phyloP scores from a whole-genome alignment of 1,284 basidiomycete species.

The Moesziomyces sp. region DNA sequence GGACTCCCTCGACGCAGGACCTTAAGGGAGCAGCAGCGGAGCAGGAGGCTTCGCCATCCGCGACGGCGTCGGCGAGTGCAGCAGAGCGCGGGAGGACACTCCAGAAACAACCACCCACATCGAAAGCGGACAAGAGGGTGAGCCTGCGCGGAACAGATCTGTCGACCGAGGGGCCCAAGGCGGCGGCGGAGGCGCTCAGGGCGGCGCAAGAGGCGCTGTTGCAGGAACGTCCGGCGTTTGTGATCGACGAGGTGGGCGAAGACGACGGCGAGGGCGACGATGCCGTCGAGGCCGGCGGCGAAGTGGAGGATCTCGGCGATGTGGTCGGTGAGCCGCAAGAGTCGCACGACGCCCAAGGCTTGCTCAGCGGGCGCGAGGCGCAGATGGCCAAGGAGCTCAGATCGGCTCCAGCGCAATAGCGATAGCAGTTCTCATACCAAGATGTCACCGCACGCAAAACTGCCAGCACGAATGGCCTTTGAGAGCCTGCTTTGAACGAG shows the following conservation, averaged over 20 bases:
- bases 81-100: slow-evolving; percentile 29
- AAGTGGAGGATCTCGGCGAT: slow-evolving; percentile 36
- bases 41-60: background rate
- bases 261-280: slow-evolving; percentile 44
- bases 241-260: slow-evolving; percentile 59
- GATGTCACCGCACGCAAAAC: too few species aligned
- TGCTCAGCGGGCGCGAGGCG: slow-evolving; percentile 42
- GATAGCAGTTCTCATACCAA: background rate
- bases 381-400: slow-evolving; percentile 44
- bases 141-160: slow-evolving; percentile 50
- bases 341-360: slow-evolving; percentile 25
- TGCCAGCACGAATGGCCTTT: too few species aligned
- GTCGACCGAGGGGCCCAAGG: slow-evolving; percentile 49
- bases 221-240: slow-evolving; percentile 56
- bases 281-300: slow-evolving; percentile 27
- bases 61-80: slow-evolving; percentile 3
- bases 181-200: slow-evolving; percentile 53
- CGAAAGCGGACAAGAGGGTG: slow-evolving; percentile 34
- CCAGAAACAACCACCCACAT: slow-evolving; percentile 20
- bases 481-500: too few species aligned
- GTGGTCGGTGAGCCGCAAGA: slow-evolving; percentile 30
- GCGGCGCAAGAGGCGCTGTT: slow-evolving; percentile 55
- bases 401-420: slow-evolving; percentile 37
- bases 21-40: slow-evolving; percentile 20
- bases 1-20: slow-evolving; percentile 31